These are phyloP conservation scores for Peronospora farinosa DNA, from an alignment of 352 stramenopile genomes.

Conservation along the genomic window DNA sequence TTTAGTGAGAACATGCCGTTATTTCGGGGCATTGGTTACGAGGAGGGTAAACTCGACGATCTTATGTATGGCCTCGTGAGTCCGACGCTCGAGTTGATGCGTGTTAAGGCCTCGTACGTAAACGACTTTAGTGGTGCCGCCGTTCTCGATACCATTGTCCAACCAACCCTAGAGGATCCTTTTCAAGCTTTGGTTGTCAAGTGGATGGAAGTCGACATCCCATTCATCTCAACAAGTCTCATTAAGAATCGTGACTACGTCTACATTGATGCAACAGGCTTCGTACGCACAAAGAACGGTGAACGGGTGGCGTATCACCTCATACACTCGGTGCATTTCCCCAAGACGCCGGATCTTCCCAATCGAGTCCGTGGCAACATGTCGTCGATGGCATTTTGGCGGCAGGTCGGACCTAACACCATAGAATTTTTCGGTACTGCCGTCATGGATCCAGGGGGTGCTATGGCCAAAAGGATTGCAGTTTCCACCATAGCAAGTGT, in stretches of 20 bases:
- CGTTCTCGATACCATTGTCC: conserved; percentile 48
- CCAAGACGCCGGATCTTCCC: conserved; percentile 27
- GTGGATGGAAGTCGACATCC: conserved; percentile 42
- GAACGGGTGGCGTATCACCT: conserved; percentile 33
- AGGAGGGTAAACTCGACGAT: conserved; percentile 37
- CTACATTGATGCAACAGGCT: conserved; percentile 31
- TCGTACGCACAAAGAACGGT: conserved; percentile 15
- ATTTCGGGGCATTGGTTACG: conserved; percentile 31
- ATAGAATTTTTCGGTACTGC: conserved; percentile 42
- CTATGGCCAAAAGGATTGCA: conserved; percentile 27
- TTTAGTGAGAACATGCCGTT: conserved; percentile 21
- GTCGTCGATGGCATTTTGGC: conserved; percentile 39
- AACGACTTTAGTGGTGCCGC: conserved; percentile 42
- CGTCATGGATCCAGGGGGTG: conserved; percentile 28
- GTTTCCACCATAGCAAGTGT: conserved; percentile 23
- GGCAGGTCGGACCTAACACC: conserved; percentile 33
- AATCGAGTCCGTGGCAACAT: conserved; percentile 44
- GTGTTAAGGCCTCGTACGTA: conserved; percentile 40
- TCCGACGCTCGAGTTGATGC: conserved; percentile 42
- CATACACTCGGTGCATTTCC: conserved; percentile 33
- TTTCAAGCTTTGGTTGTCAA: conserved; percentile 32
- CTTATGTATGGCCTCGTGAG: conserved; percentile 45
- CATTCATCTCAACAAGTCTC: conserved; percentile 34
- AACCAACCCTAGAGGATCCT: conserved; percentile 35
- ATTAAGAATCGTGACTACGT: conserved; percentile 35